Evolutionary conservation across 768 basidiomycete genomes (phyloP).

Genomic region (Trametes cinnabarina): DNA sequence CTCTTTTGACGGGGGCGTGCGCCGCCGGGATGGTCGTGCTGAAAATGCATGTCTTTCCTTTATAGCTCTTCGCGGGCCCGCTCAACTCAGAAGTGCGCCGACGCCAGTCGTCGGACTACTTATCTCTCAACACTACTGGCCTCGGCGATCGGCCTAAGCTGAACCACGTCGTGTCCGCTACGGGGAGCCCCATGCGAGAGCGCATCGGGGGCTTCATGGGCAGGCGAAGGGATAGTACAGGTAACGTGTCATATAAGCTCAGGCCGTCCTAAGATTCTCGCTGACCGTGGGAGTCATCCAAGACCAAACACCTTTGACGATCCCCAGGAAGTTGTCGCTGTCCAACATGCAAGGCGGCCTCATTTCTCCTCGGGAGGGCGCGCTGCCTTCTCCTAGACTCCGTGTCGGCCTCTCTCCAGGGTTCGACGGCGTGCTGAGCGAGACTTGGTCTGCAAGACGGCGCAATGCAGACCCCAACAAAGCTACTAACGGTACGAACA

Average conservation of each 20-base stretch:
- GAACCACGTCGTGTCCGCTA: constrained; percentile 46
- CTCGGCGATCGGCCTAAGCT: constrained; percentile 58
- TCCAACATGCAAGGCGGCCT: constrained; percentile 54
- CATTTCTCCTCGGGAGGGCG: constrained; percentile 56
- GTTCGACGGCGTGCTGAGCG: constrained; percentile 76
- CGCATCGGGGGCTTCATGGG: constrained; percentile 57
- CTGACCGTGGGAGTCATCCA: constrained; percentile 17
- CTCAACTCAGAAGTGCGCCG: constrained; percentile 87
- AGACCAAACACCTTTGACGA: constrained; percentile 58
- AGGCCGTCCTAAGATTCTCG: not conserved
- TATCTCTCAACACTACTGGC: constrained; percentile 52
- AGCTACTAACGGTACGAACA: constrained; percentile 30
- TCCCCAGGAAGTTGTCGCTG: constrained; percentile 69
- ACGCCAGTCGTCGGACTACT: constrained; percentile 75
- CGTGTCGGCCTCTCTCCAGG: constrained; percentile 56
- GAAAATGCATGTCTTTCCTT: constrained; percentile 6
- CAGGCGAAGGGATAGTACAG: constrained; percentile 69
- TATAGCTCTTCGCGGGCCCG: constrained; percentile 74
- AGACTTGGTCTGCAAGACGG: constrained; percentile 66
- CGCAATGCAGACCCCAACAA: constrained; percentile 56
- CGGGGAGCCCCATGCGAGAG: constrained; percentile 59
- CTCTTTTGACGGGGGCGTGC: constrained; percentile 2
- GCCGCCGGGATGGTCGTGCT: not conserved
- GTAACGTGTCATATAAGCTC: constrained; percentile 12
- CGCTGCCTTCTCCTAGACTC: constrained; percentile 62